These are phyloP conservation scores for Aschersonia sp. DNA, from an alignment of 2,329 filamentous ascomycete species.

Conservation along the genomic window DNA sequence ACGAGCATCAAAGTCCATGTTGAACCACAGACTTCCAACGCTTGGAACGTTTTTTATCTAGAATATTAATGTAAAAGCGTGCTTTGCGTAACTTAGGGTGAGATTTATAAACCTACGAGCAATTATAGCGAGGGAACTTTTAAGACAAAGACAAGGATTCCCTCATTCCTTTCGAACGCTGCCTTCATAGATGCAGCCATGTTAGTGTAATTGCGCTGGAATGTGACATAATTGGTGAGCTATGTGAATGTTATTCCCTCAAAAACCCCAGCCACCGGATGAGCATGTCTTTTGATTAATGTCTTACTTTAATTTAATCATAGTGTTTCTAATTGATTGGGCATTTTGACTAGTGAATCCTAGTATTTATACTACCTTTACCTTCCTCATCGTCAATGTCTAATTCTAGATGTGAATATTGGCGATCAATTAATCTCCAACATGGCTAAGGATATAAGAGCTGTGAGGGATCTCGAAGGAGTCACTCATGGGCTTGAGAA, in stretches of 20 bases:
- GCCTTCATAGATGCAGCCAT: neutral
- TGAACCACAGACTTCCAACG: neutral
- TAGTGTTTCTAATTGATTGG: neutral
- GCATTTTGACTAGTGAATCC: neutral
- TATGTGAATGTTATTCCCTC: neutral
- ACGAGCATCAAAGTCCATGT: neutral
- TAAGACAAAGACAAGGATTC: neutral
- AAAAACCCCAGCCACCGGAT: neutral
- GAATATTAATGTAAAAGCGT: neutral
- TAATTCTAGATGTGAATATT: neutral
- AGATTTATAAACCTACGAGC: neutral
- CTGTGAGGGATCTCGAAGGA: neutral
- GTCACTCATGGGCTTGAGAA: neutral
- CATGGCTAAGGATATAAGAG: neutral
- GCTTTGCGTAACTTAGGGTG: neutral
- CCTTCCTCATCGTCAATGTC: neutral
- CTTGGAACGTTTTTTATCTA: neutral
- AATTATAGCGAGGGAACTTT: neutral
- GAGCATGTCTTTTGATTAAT: neutral
- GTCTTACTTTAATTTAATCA: neutral
- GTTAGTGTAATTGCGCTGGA: neutral
- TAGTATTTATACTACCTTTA: neutral
- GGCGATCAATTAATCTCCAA: neutral
- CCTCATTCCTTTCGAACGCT: neutral
- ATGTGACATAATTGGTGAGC: neutral